A percentile compares a stretch with the other conserved stretches of the same genome.
Conservation (phyloP, 2,329 filamentous ascomycete genomes). For the Leptodontidium sp. region DNA sequence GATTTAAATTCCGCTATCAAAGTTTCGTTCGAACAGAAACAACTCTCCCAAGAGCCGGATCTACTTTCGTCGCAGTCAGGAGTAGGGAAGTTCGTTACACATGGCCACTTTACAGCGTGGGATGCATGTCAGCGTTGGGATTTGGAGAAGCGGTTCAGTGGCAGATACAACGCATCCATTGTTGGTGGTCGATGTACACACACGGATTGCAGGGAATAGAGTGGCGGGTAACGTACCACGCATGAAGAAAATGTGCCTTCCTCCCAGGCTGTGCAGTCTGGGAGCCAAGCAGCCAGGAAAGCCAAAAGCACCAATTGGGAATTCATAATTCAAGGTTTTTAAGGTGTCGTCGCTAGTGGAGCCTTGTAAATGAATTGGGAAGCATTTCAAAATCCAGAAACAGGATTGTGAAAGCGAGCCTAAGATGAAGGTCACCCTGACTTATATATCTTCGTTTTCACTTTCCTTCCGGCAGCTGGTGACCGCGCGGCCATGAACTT, state of each 20-base stretch:
- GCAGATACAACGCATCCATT: not conserved
- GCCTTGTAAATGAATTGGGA: not conserved
- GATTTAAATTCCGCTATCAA: constrained; percentile 16
- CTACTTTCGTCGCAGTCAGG: constrained; percentile 4
- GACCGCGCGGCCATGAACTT: not conserved
- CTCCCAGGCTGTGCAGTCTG: not conserved
- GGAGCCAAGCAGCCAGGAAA: not conserved
- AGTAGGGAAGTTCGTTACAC: constrained; percentile 21
- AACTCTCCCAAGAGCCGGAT: constrained; percentile 11
- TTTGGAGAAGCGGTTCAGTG: not conserved
- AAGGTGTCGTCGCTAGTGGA: not conserved
- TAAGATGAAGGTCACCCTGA: not conserved
- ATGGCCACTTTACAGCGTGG: constrained; percentile 16
- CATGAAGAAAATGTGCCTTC: constrained; percentile 7
- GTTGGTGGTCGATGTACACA: too few species aligned
- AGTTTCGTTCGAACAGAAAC: constrained; percentile 22
- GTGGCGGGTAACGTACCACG: not conserved
- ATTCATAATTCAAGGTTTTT: not conserved
- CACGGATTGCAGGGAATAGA: not conserved
- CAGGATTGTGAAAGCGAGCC: not conserved
- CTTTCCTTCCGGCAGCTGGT: not conserved
- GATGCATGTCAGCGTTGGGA: not conserved
- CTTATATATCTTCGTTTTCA: constrained; percentile 12
- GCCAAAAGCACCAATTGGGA: constrained; percentile 7
- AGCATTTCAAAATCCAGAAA: constrained; percentile 1